These are phyloP conservation scores for Ilex paraguariensis DNA, from an alignment of 305 asterid species.

Conservation along the genomic window DNA sequence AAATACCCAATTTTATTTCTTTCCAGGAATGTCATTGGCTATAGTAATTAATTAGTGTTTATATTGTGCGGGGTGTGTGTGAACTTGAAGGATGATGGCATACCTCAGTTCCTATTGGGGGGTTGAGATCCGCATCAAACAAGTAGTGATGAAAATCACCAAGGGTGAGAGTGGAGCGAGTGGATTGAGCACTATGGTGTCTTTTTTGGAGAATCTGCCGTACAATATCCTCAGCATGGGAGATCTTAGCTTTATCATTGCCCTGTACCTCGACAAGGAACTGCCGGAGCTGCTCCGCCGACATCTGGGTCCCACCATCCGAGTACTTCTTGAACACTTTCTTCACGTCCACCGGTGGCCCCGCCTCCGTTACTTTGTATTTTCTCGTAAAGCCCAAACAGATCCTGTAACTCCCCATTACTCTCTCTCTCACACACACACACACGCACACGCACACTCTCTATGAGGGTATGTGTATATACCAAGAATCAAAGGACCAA, in stretches of 20 bases:
- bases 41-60: too few species aligned
- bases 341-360: conserved; percentile 24
- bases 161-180: conserved; percentile 22
- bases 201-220: conserved; percentile 34
- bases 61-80: too few species aligned
- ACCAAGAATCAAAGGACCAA: too few species aligned
- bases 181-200: conserved; percentile 31
- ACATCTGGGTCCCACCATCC: conserved; percentile 34
- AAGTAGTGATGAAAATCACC: conserved; percentile 40
- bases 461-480: too few species aligned
- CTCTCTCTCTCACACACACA: too few species aligned
- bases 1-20: too few species aligned
- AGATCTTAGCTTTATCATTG: conserved; percentile 14
- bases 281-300: conserved; percentile 31
- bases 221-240: conserved; percentile 25
- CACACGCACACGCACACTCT: too few species aligned
- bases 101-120: conserved; percentile 29
- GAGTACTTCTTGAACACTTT: conserved; percentile 30
- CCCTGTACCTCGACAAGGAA: conserved; percentile 37
- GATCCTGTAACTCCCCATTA: conserved; percentile 19
- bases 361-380: conserved; percentile 18
- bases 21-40: too few species aligned
- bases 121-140: conserved; percentile 32
- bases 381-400: conserved; percentile 19
- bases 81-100: too few species aligned